A percentile compares a stretch with the other conserved stretches of the same genome.
Evolutionary conservation across 2,329 filamentous ascomycete genomes (phyloP).

Genomic region (Tolypocladium tundrense): DNA sequence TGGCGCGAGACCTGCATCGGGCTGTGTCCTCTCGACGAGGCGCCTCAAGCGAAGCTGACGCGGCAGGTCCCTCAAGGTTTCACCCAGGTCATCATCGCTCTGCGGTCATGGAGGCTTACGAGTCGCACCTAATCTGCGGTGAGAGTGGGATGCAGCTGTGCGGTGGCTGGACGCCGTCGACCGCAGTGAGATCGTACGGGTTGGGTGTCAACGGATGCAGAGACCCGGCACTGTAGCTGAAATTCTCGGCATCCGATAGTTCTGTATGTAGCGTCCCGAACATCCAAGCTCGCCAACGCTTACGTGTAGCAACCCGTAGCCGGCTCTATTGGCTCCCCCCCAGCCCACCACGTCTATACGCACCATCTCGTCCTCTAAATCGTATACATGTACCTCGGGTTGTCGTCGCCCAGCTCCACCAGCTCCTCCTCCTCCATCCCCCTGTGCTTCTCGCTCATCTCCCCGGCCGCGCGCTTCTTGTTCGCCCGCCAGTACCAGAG

Average conservation of each 20-base stretch:
- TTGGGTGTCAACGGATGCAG: background rate
- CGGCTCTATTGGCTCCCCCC: background rate
- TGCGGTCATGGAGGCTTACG: background rate
- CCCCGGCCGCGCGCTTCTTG: conserved; percentile 27
- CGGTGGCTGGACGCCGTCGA: background rate
- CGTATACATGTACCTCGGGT: conserved; percentile 37
- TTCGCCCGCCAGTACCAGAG: conserved; percentile 40
- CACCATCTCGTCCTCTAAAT: conserved; percentile 10
- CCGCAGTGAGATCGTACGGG: background rate
- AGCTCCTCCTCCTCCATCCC: conserved; percentile 35
- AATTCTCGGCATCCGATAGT: background rate
- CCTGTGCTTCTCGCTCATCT: conserved; percentile 26
- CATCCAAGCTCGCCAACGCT: background rate
- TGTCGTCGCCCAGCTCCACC: conserved; percentile 41
- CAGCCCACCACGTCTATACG: background rate
- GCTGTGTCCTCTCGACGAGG: background rate
- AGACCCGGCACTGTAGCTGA: background rate
- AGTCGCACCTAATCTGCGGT: background rate
- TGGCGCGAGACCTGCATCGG: background rate
- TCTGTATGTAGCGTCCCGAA: background rate
- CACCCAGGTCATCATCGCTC: background rate
- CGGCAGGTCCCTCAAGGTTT: background rate
- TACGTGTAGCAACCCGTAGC: background rate
- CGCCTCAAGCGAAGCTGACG: background rate
- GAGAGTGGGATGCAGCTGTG: background rate